Base-by-base conservation (phyloP, 306 rosid genomes). In the Sindora glabra region DNA sequence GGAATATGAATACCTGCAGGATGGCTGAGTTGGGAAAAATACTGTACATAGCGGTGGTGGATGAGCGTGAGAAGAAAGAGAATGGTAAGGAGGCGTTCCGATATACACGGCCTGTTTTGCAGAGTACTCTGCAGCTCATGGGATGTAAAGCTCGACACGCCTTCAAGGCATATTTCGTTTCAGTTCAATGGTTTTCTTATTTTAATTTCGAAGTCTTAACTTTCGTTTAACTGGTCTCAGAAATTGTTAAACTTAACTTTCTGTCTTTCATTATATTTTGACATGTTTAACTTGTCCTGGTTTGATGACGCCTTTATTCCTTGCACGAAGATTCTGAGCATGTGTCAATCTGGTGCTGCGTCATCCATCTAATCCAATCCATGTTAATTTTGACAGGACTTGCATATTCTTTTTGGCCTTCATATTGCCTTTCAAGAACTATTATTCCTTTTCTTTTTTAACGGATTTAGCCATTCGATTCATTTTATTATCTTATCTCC, bases 71-170 rank as follows among this genome's bases (percentile, higher is more conserved):
- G 0, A 73, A 71, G 71, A 53, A 64, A 65, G 71, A 72, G 38
- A 72, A 79, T 4, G 82, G 68, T 8, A 79, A 81, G 42, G 86
- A 79, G 25, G 83, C 98, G 0, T 91, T 85, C 49, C 71, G 92
- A 1, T 88, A 91, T 45, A 72, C 98, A 61, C 92, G 95, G 18
- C 54, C 94, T 2, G 85, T 86, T 67, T 74, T 91, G 15, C 98
- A 85, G 73, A 91, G 85, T 33, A 86, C 90, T 25, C 78, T 91
- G 12, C 98, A 91, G 59, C 92, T 88, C 13, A 91, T 91, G 82
- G 98, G 98, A 50, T 91, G 98, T 71, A 91, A 91, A 58, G 85
- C 96, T 2, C 80, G 98, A 8, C 98, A 91, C 56, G 95, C 98
- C 42, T 88, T 91, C 45, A 91, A 91, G 98, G 98, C n/a, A n/a